Percentiles rank a stretch among this genome's conserved stretches.
phyloP scores from a whole-genome alignment of 768 basidiomycete genomes.

The Leccinum variicolor region DNA sequence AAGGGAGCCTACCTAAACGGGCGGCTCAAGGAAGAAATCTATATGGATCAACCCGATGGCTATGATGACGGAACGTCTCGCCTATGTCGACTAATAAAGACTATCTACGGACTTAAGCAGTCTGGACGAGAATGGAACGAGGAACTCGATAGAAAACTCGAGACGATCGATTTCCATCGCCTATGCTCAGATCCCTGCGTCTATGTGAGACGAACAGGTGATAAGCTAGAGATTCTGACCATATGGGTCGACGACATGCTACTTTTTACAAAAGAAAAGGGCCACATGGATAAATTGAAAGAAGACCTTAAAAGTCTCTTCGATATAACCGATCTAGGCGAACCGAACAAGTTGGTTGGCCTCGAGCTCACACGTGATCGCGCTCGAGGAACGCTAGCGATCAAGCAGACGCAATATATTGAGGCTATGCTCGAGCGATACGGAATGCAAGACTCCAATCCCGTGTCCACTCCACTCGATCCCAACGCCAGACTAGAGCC shows the following conservation, averaged over 20 bases:
- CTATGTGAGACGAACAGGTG: neutral
- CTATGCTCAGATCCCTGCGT: neutral
- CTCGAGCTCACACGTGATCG: no score
- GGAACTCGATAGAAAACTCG: neutral
- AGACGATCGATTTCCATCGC: neutral
- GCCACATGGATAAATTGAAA: no score
- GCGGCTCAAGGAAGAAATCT: neutral
- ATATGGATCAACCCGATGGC: neutral
- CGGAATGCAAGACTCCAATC: neutral
- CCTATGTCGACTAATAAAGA: neutral
- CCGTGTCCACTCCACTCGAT: constrained; percentile 3
- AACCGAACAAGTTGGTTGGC: no score
- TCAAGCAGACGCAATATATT: constrained; percentile 6
- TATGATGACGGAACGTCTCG: neutral
- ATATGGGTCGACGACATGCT: neutral
- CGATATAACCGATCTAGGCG: no score
- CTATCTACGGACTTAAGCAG: neutral
- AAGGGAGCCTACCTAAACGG: neutral
- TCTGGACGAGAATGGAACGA: neutral
- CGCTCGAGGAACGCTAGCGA: no score
- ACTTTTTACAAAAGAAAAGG: neutral
- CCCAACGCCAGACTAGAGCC: neutral
- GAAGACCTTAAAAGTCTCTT: no score
- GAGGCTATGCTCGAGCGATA: neutral
- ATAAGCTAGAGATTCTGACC: neutral